phyloP scores from a whole-genome alignment of 306 rosid genomes.

The Ammopiptanthus mongolicus region DNA sequence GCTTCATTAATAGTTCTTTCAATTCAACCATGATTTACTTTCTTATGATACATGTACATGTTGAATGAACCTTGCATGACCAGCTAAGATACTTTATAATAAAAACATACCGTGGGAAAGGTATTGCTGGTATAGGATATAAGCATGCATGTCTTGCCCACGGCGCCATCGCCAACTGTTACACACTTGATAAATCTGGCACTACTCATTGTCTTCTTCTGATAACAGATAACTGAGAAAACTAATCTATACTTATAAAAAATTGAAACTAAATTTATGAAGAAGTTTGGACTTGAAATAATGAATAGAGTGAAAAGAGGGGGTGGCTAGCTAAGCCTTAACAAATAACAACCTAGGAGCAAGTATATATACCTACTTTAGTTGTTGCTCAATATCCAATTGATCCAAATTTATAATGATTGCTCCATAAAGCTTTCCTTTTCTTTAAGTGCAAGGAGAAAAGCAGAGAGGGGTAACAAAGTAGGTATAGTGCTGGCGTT shows the following conservation, averaged over 20 bases:
- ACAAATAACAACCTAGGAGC: conserved; percentile 34
- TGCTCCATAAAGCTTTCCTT: conserved; percentile 38
- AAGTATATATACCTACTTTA: conserved; percentile 30
- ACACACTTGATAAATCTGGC: conserved; percentile 94
- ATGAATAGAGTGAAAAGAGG: background rate
- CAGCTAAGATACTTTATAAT: background rate
- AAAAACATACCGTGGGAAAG: conserved; percentile 69
- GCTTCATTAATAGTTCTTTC: background rate
- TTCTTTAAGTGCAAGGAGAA: conserved; percentile 87
- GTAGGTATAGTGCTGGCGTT: conserved; percentile 70
- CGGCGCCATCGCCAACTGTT: conserved; percentile 96
- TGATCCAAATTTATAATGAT: conserved; percentile 28
- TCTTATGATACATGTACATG: background rate
- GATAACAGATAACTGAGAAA: conserved; percentile 4
- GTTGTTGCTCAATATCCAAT: conserved; percentile 15
- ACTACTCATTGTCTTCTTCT: conserved; percentile 53
- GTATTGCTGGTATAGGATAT: conserved; percentile 91
- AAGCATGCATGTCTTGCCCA: conserved; percentile 97
- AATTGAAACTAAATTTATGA: conserved; percentile 18
- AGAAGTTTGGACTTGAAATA: background rate
- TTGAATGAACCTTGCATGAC: background rate
- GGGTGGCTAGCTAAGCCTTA: background rate
- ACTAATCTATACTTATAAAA: conserved; percentile 1
- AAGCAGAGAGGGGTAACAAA: conserved; percentile 35
- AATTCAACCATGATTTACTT: background rate